Evolutionary conservation across 1,284 basidiomycete genomes (phyloP), one percentile per base, ranked within the genome.

Genomic region (Takashimella tepidaria): DNA sequence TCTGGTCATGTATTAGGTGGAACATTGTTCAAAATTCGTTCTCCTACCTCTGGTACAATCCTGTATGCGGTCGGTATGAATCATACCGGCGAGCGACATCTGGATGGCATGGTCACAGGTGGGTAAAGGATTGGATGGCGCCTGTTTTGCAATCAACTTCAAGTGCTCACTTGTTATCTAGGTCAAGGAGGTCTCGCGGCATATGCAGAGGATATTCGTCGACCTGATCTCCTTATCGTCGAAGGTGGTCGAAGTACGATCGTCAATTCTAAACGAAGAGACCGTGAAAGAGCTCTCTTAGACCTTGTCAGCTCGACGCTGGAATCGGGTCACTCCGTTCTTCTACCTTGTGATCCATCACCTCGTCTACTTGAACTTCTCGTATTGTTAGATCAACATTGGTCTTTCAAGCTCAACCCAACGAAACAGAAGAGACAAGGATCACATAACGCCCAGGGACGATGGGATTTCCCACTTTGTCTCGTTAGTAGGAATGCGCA

Each of bases 21-120:
- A 47, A 92, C 93, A 2, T 88, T 99, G 60, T 98, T 93, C 93
- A 98, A 98, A 73, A 88, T 99, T 56, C 86, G 96, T 40, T 97
- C 92, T 1, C 93, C 96, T 1, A 92, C 92, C 0, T 89, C 91
- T 6, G 95, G 93, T 5, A 98, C 96, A 3, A 86, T 98, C 19
- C 79, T 98, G 25, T 96, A 98, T 70, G 95, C 93, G 11, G 89
- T 98, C 19, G 86, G 95, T 63, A 83, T 98, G 79, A 98, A 98
- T 72, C 96, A 99, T 73, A 93, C 92, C 80, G 84, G 86, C 54
- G 96, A 99, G 73, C 84, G 93, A 31, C 96, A 98, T 77, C 79
- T 99, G 24, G 93, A 98, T 61, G 92, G 92, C 40, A 96, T 95
- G 3, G 88, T 96, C 6, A 66, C 69, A 26, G 69, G 70, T 63